Conservation (phyloP, 2,329 filamentous ascomycete species). For the Aspergillus sp. region DNA sequence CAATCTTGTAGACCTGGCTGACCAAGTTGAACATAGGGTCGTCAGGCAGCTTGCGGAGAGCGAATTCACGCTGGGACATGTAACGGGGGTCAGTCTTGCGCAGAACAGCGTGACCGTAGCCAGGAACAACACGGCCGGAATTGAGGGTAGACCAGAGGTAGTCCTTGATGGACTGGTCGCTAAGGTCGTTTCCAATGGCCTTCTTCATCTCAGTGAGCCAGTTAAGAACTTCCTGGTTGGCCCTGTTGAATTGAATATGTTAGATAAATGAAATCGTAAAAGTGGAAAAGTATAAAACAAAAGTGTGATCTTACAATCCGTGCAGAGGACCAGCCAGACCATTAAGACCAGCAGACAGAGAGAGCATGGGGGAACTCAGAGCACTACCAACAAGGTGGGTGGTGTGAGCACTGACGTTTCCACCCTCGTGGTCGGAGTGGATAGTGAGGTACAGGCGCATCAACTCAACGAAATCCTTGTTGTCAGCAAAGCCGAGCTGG, state of each 20-base stretch:
- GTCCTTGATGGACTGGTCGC: constrained; percentile 93
- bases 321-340: constrained; percentile 97
- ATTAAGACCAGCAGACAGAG: constrained; percentile 92
- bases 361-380: constrained; percentile 96
- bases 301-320: constrained; percentile 62
- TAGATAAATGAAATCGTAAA: constrained; percentile 13
- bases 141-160: constrained; percentile 99
- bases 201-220: constrained; percentile 99
- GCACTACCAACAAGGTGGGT: constrained; percentile 96
- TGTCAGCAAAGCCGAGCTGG: constrained; percentile 94
- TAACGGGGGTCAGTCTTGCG: constrained; percentile 99
- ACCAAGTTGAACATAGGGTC: constrained; percentile 99
- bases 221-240: constrained; percentile 99
- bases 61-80: constrained; percentile 96
- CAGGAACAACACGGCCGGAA: constrained; percentile 90
- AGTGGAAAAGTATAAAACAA: no score
- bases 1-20: constrained; percentile 99
- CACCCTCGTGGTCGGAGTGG: constrained; percentile 99
- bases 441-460: constrained; percentile 99
- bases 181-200: constrained; percentile 86
- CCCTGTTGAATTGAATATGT: constrained; percentile 41
- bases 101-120: constrained; percentile 97
- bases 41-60: constrained; percentile 86
- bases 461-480: constrained; percentile 96
- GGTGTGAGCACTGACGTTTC: constrained; percentile 97